These are phyloP conservation scores for Dictyostelium intermedium DNA, from an alignment of 78 protist species.

Conservation along the genomic window DNA sequence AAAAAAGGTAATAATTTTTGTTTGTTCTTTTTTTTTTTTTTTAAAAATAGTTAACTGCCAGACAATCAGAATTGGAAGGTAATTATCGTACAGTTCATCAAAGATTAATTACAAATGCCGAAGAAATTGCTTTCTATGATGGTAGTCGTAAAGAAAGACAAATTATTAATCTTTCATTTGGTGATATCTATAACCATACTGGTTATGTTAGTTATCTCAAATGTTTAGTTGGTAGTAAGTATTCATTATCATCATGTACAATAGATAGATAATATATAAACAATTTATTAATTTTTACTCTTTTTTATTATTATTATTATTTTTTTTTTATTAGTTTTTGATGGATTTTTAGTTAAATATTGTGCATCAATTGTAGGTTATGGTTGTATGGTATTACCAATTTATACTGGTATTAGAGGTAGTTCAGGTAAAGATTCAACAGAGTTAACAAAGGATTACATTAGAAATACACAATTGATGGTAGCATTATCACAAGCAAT, in stretches of 20 bases:
- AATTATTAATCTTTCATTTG: slow-evolving; percentile 68
- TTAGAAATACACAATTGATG: slow-evolving; percentile 74
- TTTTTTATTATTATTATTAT: background rate
- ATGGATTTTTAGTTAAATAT: slow-evolving; percentile 87
- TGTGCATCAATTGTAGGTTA: slow-evolving; percentile 88
- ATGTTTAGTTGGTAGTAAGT: slow-evolving; percentile 75
- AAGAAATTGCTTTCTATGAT: slow-evolving; percentile 84
- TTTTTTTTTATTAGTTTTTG: slow-evolving; percentile 35
- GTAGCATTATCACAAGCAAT: slow-evolving; percentile 82
- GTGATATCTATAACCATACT: slow-evolving; percentile 71
- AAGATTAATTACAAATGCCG: slow-evolving; percentile 77
- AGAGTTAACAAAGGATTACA: slow-evolving; percentile 83
- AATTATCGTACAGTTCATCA: slow-evolving; percentile 83
- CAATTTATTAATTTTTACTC: too few relatives aligned
- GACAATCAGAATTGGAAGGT: slow-evolving; percentile 82
- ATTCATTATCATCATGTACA: background rate
- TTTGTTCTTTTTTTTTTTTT: background rate
- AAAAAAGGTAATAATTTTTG: background rate
- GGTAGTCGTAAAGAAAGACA: slow-evolving; percentile 75
- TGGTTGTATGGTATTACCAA: slow-evolving; percentile 84
- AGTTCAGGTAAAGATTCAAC: slow-evolving; percentile 65
- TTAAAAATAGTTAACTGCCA: slow-evolving; percentile 53
- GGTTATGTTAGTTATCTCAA: slow-evolving; percentile 75
- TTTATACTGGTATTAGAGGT: slow-evolving; percentile 67
- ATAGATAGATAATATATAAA: too few relatives aligned